Conservation (phyloP, 768 basidiomycete genomes). For the Leucogyrophana mollusca region DNA sequence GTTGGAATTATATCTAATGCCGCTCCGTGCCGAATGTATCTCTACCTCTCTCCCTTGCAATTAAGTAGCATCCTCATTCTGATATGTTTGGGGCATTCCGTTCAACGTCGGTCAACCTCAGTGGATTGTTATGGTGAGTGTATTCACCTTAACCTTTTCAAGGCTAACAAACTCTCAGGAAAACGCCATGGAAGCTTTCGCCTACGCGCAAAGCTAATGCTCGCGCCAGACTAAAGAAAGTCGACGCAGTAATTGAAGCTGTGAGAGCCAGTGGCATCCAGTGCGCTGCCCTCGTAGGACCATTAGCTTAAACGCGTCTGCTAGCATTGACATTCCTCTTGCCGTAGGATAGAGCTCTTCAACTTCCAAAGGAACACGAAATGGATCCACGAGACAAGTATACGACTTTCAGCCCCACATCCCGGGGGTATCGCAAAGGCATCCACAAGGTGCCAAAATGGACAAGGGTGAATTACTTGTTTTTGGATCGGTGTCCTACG, state of each 20-base stretch:
- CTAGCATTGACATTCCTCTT: not conserved
- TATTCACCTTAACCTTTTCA: not conserved
- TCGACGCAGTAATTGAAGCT: slow-evolving; percentile 90
- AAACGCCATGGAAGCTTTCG: slow-evolving; percentile 92
- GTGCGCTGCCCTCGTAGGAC: slow-evolving; percentile 71
- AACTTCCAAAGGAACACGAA: slow-evolving; percentile 89
- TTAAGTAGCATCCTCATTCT: not conserved
- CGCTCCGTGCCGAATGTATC: slow-evolving; percentile 20
- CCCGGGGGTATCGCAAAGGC: slow-evolving; percentile 82
- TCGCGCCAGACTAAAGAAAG: slow-evolving; percentile 83
- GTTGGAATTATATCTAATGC: slow-evolving; percentile 18
- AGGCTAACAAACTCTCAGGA: slow-evolving; percentile 53
- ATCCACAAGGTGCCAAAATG: slow-evolving; percentile 98
- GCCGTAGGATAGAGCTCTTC: slow-evolving; percentile 66
- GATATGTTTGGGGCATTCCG: slow-evolving; percentile 88
- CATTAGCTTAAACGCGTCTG: not conserved
- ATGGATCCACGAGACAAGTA: slow-evolving; percentile 96
- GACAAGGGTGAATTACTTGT: slow-evolving; percentile 67
- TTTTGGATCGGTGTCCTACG: not conserved
- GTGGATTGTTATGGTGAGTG: slow-evolving; percentile 84
- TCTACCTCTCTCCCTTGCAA: not conserved
- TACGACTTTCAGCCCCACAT: slow-evolving; percentile 76
- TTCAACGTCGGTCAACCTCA: slow-evolving; percentile 58
- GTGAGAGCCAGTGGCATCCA: slow-evolving; percentile 80
- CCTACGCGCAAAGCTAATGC: slow-evolving; percentile 90